phyloP scores from a whole-genome alignment of 345 rosid genomes.

The Salix dunnii region DNA sequence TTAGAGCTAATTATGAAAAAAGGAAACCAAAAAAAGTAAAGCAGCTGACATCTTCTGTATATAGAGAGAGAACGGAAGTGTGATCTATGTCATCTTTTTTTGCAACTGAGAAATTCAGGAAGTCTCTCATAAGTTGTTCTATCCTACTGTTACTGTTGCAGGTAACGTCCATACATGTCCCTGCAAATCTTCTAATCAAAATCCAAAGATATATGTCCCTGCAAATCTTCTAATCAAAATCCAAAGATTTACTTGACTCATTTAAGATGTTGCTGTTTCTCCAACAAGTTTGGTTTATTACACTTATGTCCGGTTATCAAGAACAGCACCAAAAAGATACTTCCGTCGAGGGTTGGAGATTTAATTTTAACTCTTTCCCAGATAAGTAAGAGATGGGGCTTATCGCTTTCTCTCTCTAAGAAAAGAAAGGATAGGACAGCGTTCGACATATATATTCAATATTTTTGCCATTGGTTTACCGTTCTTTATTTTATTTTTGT shows the following conservation, averaged over 20 bases:
- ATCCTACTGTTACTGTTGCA: background rate
- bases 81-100: slow-evolving; percentile 14
- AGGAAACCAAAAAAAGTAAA: background rate
- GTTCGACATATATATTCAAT: too few species aligned
- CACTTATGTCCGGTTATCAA: background rate
- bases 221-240: background rate
- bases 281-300: background rate
- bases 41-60: slow-evolving; percentile 35
- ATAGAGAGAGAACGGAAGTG: slow-evolving; percentile 16
- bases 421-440: too few species aligned
- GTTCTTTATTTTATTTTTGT: too few species aligned
- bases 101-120: slow-evolving; percentile 29
- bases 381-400: too few species aligned
- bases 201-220: background rate
- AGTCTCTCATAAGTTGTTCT: background rate
- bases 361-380: background rate
- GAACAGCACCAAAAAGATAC: background rate
- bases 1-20: slow-evolving; percentile 1
- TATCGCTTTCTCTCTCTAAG: too few species aligned
- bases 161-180: background rate
- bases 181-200: background rate
- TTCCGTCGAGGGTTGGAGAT: background rate
- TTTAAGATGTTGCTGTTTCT: background rate
- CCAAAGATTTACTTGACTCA: too few species aligned
- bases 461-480: too few species aligned